Evolutionary conservation across 192 early-diverging fungal species (phyloP).

Genomic region (Gryganskiella cystojenkinii): DNA sequence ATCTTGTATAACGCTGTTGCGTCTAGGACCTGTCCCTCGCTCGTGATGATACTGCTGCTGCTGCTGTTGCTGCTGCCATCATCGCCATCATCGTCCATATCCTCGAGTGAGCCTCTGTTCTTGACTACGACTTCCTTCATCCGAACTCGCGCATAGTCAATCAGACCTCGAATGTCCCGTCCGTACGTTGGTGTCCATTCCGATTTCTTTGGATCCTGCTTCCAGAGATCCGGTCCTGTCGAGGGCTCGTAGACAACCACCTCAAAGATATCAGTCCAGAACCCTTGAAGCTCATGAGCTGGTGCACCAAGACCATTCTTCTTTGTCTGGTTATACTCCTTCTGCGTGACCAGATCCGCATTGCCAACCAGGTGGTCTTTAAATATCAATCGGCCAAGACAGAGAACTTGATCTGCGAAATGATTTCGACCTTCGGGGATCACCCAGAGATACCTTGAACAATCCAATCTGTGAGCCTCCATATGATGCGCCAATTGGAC

Average conservation of each 20-base stretch:
- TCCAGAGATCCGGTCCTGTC: conserved; percentile 8
- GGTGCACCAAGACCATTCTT: not conserved
- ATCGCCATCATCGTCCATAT: conserved; percentile 1
- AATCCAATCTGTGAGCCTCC: not conserved
- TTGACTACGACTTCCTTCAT: conserved; percentile 35
- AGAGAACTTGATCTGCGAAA: conserved; percentile 31
- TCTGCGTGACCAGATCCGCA: not conserved
- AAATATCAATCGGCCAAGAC: conserved; percentile 18
- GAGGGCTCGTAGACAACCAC: conserved; percentile 17
- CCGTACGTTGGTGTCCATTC: no score
- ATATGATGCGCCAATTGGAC: no score
- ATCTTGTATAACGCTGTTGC: conserved; percentile 22
- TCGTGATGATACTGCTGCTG: conserved; percentile 5
- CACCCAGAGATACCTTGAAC: conserved; percentile 35
- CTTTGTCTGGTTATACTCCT: not conserved
- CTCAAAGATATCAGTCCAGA: conserved; percentile 27
- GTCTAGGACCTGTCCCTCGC: conserved; percentile 5
- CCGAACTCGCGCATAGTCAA: conserved; percentile 12
- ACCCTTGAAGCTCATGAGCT: not conserved
- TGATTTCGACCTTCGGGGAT: conserved; percentile 23
- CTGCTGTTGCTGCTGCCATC: conserved; percentile 7
- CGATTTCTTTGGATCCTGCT: not conserved
- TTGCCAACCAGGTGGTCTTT: no score
- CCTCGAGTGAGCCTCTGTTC: conserved; percentile 19
- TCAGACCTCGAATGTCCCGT: not conserved